Conservation (phyloP, 106 monocot species). For the Acanthochlamys bracteata region DNA sequence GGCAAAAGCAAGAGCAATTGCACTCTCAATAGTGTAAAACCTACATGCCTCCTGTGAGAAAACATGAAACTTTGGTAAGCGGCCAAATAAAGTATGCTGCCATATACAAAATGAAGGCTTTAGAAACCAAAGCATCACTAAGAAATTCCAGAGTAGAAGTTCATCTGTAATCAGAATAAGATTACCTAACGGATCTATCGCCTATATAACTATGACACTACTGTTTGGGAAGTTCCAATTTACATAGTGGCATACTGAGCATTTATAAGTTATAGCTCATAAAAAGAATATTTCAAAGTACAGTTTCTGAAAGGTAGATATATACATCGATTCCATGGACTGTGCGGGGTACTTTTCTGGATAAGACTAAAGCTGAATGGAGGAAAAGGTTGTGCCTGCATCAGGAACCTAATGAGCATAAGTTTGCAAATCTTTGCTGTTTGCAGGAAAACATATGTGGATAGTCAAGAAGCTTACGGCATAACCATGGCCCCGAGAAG, state of each 20-base stretch:
- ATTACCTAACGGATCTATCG: too few species aligned
- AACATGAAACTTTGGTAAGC: background rate
- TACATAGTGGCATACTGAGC: too few species aligned
- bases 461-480: conserved; percentile 59
- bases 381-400: conserved; percentile 95
- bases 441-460: too few species aligned
- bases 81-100: too few species aligned
- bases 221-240: too few species aligned
- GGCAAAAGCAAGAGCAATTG: conserved; percentile 76
- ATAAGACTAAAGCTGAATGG: conserved; percentile 90
- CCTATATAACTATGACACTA: too few species aligned
- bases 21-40: conserved; percentile 86
- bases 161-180: too few species aligned
- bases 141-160: too few species aligned
- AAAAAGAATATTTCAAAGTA: too few species aligned
- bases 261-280: too few species aligned
- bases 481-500: conserved; percentile 99
- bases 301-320: background rate
- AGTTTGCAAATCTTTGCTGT: background rate
- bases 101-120: too few species aligned
- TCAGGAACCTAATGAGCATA: background rate
- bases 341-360: conserved; percentile 86
- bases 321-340: conserved; percentile 77
- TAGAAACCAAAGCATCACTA: too few species aligned
- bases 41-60: conserved; percentile 74